These are phyloP conservation scores for Fraxinus americana DNA, from an alignment of 257 asterid species.

Conservation along the genomic window DNA sequence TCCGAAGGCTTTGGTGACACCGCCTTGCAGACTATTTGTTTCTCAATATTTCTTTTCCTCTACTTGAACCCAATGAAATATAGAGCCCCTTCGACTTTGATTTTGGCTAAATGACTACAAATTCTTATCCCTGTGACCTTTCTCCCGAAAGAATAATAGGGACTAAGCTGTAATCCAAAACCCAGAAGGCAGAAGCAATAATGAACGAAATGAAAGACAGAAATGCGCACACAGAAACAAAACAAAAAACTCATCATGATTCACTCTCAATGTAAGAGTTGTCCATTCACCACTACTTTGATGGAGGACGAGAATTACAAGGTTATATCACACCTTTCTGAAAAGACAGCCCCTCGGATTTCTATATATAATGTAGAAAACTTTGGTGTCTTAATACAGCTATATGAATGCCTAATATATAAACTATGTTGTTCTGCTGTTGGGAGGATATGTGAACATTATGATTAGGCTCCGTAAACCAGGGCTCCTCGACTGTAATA, in stretches of 20 bases:
- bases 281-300: not conserved
- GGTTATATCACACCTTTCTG: not conserved
- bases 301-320: not conserved
- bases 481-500: too few species aligned
- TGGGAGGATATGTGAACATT: too few species aligned
- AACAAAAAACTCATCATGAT: not conserved
- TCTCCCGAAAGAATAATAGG: not conserved
- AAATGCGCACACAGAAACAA: not conserved
- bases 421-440: too few species aligned
- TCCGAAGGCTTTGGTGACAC: not conserved
- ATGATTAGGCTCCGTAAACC: too few species aligned
- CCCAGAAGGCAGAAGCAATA: not conserved
- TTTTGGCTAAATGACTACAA: too few species aligned
- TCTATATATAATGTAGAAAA: too few species aligned
- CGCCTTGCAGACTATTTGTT: conserved; percentile 23
- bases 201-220: not conserved
- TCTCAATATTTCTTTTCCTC: conserved; percentile 48
- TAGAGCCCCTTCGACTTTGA: conserved; percentile 2
- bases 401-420: too few species aligned
- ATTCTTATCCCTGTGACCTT: too few species aligned
- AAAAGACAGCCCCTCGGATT: too few species aligned
- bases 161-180: not conserved
- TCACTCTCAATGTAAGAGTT: not conserved
- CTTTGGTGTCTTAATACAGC: too few species aligned
- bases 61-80: conserved; percentile 37